These are phyloP conservation scores for Tetrapisispora pingtungensis DNA, from an alignment of 805 yeast species.

Conservation along the genomic window DNA sequence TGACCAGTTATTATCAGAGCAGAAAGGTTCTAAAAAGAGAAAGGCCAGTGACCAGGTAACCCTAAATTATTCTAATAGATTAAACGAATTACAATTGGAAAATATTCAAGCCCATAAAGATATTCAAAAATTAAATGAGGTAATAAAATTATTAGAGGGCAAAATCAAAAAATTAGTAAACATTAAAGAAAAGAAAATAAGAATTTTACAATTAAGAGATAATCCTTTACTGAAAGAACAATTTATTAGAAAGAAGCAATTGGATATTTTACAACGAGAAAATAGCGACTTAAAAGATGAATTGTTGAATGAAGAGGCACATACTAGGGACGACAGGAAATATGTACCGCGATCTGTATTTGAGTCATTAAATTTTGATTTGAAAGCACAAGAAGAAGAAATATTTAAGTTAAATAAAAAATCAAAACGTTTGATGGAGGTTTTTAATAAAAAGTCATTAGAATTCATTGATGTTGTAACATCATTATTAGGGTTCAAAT, in stretches of 20 bases:
- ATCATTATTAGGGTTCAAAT: conserved; percentile 58
- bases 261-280: conserved; percentile 46
- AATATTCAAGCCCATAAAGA: conserved; percentile 32
- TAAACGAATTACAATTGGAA: conserved; percentile 33
- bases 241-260: conserved; percentile 41
- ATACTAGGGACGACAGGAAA: conserved; percentile 4
- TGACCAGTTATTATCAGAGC: conserved; percentile 15
- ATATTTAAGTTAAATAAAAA: conserved; percentile 43
- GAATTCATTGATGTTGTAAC: conserved; percentile 62
- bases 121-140: conserved; percentile 30
- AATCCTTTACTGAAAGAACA: conserved; percentile 61
- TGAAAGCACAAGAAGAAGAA: conserved; percentile 36
- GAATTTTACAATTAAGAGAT: conserved; percentile 51
- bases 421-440: conserved; percentile 41
- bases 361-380: conserved; percentile 50
- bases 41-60: conserved; percentile 20
- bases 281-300: conserved; percentile 42
- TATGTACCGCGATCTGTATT: conserved; percentile 52
- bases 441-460: conserved; percentile 54
- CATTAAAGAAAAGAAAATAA: conserved; percentile 32
- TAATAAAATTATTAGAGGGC: conserved; percentile 29
- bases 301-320: conserved; percentile 3
- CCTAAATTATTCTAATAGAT: conserved; percentile 21
- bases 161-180: conserved; percentile 30
- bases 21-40: conserved; percentile 18